These are phyloP conservation scores for Saccharomycopsis lassenensis DNA, from an alignment of 805 yeast species.

Conservation along the genomic window DNA sequence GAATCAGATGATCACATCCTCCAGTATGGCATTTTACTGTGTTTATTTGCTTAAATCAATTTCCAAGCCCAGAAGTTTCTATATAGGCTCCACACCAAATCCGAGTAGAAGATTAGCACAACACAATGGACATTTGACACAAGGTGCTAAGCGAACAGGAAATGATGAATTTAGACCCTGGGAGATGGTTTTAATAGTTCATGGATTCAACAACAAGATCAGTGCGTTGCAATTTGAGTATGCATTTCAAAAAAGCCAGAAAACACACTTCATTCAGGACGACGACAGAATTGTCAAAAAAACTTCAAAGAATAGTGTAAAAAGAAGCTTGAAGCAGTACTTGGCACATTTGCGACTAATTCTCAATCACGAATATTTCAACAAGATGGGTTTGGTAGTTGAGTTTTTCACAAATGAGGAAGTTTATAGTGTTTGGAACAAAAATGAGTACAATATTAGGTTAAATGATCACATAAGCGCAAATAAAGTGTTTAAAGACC, in stretches of 20 bases:
- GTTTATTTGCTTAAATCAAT: slow-evolving; percentile 59
- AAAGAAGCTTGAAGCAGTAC: slow-evolving; percentile 32
- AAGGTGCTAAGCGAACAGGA: slow-evolving; percentile 66
- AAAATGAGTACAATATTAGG: slow-evolving; percentile 25
- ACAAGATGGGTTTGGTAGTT: slow-evolving; percentile 34
- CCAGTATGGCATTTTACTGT: slow-evolving; percentile 58
- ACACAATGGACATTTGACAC: slow-evolving; percentile 62
- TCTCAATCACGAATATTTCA: slow-evolving; percentile 33
- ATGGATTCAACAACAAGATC: slow-evolving; percentile 62
- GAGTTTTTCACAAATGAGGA: slow-evolving; percentile 31
- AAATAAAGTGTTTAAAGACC: too few species aligned
- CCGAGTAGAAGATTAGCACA: slow-evolving; percentile 61
- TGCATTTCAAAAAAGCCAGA: slow-evolving; percentile 72
- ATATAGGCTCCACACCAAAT: slow-evolving; percentile 76
- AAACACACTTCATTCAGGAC: slow-evolving; percentile 32
- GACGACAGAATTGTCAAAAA: slow-evolving; percentile 13
- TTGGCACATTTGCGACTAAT: slow-evolving; percentile 38
- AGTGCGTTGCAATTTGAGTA: slow-evolving; percentile 75
- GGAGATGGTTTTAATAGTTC: slow-evolving; percentile 51
- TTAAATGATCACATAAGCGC: too few species aligned
- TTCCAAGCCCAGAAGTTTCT: slow-evolving; percentile 46
- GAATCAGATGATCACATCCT: too few species aligned
- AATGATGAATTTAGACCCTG: slow-evolving; percentile 55
- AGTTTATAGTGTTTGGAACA: slow-evolving; percentile 26
- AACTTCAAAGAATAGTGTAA: slow-evolving; percentile 19